A percentile compares a stretch with the other conserved stretches of the same genome.
phyloP scores from a whole-genome alignment of 495 filamentous ascomycete genomes.

The Thermothielavioides terrestris region DNA sequence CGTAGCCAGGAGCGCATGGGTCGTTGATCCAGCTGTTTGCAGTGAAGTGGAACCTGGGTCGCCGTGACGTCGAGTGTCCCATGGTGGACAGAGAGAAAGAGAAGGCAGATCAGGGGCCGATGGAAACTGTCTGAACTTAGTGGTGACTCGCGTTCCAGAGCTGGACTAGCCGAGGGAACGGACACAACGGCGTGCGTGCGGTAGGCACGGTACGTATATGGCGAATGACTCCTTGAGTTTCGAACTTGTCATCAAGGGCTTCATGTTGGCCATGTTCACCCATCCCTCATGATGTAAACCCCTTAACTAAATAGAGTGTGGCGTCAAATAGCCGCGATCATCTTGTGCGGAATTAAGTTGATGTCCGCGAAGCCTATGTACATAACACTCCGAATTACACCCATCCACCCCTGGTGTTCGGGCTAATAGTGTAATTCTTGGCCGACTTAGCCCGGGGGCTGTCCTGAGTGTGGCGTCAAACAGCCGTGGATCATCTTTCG shows the following conservation, averaged over 20 bases:
- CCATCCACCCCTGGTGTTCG: too few species aligned
- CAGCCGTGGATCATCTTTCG: background rate
- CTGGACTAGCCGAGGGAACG: background rate
- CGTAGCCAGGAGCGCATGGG: background rate
- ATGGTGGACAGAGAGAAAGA: background rate
- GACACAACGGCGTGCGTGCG: background rate
- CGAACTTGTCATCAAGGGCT: background rate
- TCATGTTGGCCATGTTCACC: background rate
- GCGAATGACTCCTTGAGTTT: too few species aligned
- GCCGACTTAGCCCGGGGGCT: too few species aligned
- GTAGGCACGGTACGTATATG: background rate
- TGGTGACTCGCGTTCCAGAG: background rate
- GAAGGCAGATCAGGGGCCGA: background rate
- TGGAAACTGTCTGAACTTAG: background rate
- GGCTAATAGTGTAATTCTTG: too few species aligned
- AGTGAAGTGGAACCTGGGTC: background rate
- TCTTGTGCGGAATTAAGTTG: background rate
- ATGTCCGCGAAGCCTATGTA: too few species aligned
- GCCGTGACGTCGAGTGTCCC: background rate
- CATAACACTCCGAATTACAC: too few species aligned
- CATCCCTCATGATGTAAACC: background rate
- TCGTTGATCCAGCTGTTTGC: background rate
- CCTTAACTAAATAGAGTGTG: background rate
- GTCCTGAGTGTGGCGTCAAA: background rate
- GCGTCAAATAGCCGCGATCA: background rate